A percentile compares a stretch with the other conserved stretches of the same genome.
These are phyloP conservation scores for Monascus purpureus DNA, from an alignment of 495 filamentous ascomycete genomes.

Conservation along the genomic window DNA sequence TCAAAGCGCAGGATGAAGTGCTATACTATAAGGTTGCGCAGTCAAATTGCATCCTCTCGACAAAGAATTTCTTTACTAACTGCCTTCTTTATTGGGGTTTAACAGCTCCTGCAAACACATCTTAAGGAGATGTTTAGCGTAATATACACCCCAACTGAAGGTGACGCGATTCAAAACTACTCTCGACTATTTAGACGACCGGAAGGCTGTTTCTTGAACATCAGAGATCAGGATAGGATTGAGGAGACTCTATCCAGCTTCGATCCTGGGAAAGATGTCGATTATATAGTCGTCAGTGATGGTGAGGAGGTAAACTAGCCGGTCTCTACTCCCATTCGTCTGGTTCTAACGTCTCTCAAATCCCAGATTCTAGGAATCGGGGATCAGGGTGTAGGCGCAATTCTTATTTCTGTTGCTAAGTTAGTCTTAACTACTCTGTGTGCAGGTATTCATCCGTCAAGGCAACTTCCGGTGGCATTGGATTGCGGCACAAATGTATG, in stretches of 20 bases:
- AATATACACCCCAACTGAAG: slow-evolving; percentile 85
- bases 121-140: slow-evolving; percentile 78
- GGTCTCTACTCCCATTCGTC: too few species aligned
- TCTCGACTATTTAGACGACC: slow-evolving; percentile 65
- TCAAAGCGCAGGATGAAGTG: slow-evolving; percentile 74
- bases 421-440: slow-evolving; percentile 71
- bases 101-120: slow-evolving; percentile 46
- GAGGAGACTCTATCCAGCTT: slow-evolving; percentile 52
- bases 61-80: not conserved
- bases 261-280: slow-evolving; percentile 57
- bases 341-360: too few species aligned
- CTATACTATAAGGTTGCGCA: slow-evolving; percentile 50
- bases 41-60: too few species aligned
- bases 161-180: slow-evolving; percentile 80
- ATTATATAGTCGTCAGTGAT: slow-evolving; percentile 83
- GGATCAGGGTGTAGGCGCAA: slow-evolving; percentile 80
- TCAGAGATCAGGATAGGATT: slow-evolving; percentile 38
- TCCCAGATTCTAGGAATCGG: slow-evolving; percentile 75
- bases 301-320: slow-evolving; percentile 39
- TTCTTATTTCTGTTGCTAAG: slow-evolving; percentile 76
- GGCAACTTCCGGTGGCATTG: slow-evolving; percentile 70
- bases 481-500: slow-evolving; percentile 70
- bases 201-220: slow-evolving; percentile 53
- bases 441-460: slow-evolving; percentile 68
- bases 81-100: not conserved